Evolutionary conservation across 176 grass and related monocot species (phyloP).

Genomic region (Tillandsia fasciculata): DNA sequence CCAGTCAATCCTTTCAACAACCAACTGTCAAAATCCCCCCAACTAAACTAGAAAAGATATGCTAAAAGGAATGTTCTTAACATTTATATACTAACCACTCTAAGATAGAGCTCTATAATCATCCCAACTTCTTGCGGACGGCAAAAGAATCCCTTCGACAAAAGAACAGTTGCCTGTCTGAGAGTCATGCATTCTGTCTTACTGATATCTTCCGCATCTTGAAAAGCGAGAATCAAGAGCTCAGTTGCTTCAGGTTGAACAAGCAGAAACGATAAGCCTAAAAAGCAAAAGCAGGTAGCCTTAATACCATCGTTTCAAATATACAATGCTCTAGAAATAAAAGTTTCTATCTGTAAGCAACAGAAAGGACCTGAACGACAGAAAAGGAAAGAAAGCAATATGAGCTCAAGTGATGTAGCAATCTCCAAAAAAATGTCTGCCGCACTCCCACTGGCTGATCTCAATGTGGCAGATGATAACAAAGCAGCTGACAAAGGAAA

Average conservation of each 20-base stretch:
- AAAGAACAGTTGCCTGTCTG: constrained; percentile 67
- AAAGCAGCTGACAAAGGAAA: constrained; percentile 71
- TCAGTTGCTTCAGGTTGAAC: constrained; percentile 83
- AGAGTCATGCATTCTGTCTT: constrained; percentile 87
- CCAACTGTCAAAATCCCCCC: too few species aligned
- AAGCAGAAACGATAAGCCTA: constrained; percentile 83
- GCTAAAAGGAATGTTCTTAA: neutral
- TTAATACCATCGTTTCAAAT: constrained; percentile 2
- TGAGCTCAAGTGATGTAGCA: constrained; percentile 60
- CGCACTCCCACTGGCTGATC: constrained; percentile 34
- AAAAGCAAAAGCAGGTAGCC: constrained; percentile 13
- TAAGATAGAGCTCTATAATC: constrained; percentile 79
- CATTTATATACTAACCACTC: constrained; percentile 61
- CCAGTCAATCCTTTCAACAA: too few species aligned
- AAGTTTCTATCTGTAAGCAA: constrained; percentile 14
- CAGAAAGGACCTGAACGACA: constrained; percentile 64
- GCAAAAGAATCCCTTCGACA: constrained; percentile 89
- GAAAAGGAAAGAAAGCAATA: constrained; percentile 79
- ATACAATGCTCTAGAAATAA: constrained; percentile 15
- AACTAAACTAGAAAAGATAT: neutral
- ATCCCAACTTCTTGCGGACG: constrained; percentile 81
- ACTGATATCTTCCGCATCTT: constrained; percentile 59
- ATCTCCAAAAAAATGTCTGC: constrained; percentile 71
- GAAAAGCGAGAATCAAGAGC: constrained; percentile 78
- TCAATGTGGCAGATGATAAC: constrained; percentile 58